These are phyloP conservation scores for Calendula officinalis DNA, from an alignment of 129 eudicot genomes.

Conservation along the genomic window DNA sequence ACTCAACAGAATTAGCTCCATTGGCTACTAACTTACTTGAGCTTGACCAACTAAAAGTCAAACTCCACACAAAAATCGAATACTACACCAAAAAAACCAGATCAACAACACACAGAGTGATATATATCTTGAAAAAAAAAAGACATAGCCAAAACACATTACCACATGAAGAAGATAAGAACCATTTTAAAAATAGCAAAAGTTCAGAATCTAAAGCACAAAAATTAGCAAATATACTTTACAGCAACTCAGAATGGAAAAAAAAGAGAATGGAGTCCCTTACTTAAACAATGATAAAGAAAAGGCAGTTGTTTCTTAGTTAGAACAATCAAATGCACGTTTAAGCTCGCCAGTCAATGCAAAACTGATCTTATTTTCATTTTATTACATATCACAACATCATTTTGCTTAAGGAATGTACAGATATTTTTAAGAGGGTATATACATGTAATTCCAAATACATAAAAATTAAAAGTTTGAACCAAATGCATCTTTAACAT, in stretches of 20 bases:
- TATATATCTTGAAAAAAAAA: slow-evolving; percentile 54
- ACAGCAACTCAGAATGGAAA: slow-evolving; percentile 68
- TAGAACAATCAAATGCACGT: slow-evolving; percentile 66
- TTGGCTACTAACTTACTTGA: slow-evolving; percentile 56
- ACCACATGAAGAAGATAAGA: slow-evolving; percentile 56
- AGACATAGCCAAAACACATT: slow-evolving; percentile 50
- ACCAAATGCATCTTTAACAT: no score
- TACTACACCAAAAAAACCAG: slow-evolving; percentile 46
- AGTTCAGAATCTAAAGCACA: slow-evolving; percentile 73
- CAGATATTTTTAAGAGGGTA: no score
- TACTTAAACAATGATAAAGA: slow-evolving; percentile 43
- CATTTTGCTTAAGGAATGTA: no score
- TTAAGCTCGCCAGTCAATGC: slow-evolving; percentile 47
- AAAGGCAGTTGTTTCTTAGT: slow-evolving; percentile 50
- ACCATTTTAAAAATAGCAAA: slow-evolving; percentile 49
- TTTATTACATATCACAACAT: no score
- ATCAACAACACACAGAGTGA: slow-evolving; percentile 43
- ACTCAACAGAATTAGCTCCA: slow-evolving; percentile 39
- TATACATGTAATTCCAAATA: no score
- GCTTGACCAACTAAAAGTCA: slow-evolving; percentile 53
- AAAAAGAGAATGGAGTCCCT: slow-evolving; percentile 47
- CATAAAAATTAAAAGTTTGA: no score
- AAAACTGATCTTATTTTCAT: no score
- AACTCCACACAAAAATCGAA: slow-evolving; percentile 43
- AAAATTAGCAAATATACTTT: slow-evolving; percentile 55